phyloP scores from a whole-genome alignment of 1,284 basidiomycete species.

The Paramarasmius palmivorus region DNA sequence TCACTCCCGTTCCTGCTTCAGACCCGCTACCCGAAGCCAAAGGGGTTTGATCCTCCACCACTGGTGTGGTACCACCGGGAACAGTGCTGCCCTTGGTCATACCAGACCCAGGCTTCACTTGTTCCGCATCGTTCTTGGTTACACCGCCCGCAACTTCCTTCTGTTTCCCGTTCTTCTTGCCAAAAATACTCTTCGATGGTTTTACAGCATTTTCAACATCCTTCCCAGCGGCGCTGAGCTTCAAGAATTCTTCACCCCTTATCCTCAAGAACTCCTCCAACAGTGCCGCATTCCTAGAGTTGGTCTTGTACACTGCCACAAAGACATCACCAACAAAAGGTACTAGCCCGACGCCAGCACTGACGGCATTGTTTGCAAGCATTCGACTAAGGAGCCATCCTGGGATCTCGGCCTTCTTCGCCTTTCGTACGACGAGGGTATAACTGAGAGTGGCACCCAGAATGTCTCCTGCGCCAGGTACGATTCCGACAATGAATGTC shows the following conservation, averaged over 20 bases:
- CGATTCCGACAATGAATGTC: constrained; percentile 80
- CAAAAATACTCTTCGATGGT: constrained; percentile 10
- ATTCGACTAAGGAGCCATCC: constrained; percentile 70
- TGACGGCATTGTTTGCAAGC: constrained; percentile 80
- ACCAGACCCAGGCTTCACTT: constrained; percentile 55
- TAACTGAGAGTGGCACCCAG: constrained; percentile 74
- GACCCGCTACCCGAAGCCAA: constrained; percentile 12
- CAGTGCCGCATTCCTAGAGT: constrained; percentile 82
- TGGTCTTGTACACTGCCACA: constrained; percentile 81
- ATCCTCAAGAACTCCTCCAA: constrained; percentile 73
- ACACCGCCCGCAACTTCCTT: constrained; percentile 22
- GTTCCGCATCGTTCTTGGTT: constrained; percentile 36
- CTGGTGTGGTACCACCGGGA: constrained; percentile 13
- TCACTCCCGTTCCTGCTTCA: constrained; percentile 12
- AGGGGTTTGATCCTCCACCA: constrained; percentile 15
- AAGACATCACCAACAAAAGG: constrained; percentile 81
- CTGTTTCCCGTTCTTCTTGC: constrained; percentile 19
- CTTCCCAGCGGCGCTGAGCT: constrained; percentile 37
- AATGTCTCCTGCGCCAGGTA: constrained; percentile 74
- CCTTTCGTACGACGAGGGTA: constrained; percentile 75
- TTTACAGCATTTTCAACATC: constrained; percentile 6
- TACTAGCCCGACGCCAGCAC: constrained; percentile 72
- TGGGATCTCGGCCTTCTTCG: constrained; percentile 75
- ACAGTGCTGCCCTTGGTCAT: constrained; percentile 36
- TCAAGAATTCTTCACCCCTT: constrained; percentile 64